These are phyloP conservation scores for Argentina anserina DNA, from an alignment of 306 rosid genomes.

Conservation along the genomic window DNA sequence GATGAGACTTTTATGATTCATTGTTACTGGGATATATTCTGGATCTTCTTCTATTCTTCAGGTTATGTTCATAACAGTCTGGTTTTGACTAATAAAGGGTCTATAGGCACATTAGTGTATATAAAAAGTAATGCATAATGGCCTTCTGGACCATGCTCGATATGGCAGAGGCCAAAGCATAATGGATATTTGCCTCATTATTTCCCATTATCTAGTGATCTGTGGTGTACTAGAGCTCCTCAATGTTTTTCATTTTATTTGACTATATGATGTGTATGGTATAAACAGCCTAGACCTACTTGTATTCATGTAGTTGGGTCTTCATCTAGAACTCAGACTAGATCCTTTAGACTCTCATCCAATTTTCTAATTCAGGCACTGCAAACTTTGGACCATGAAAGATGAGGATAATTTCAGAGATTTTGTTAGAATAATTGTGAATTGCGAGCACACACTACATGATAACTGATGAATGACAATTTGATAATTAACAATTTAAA, in stretches of 20 bases:
- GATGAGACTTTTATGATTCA: neutral
- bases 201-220: constrained; percentile 1
- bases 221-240: neutral
- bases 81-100: neutral
- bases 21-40: neutral
- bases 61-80: neutral
- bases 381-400: neutral
- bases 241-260: neutral
- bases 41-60: neutral
- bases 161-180: neutral
- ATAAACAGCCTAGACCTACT: neutral
- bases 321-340: neutral
- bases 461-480: neutral
- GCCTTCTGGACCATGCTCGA: neutral
- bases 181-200: neutral
- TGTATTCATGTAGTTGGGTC: neutral
- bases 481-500: no score
- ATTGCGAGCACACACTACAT: neutral
- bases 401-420: neutral
- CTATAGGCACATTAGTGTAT: neutral
- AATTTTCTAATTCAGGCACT: neutral
- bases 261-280: neutral
- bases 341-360: neutral
- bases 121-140: neutral
- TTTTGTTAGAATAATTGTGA: neutral